Evolutionary conservation across 2,329 filamentous ascomycete species (phyloP).

Genomic region (Xylariaceae sp.): DNA sequence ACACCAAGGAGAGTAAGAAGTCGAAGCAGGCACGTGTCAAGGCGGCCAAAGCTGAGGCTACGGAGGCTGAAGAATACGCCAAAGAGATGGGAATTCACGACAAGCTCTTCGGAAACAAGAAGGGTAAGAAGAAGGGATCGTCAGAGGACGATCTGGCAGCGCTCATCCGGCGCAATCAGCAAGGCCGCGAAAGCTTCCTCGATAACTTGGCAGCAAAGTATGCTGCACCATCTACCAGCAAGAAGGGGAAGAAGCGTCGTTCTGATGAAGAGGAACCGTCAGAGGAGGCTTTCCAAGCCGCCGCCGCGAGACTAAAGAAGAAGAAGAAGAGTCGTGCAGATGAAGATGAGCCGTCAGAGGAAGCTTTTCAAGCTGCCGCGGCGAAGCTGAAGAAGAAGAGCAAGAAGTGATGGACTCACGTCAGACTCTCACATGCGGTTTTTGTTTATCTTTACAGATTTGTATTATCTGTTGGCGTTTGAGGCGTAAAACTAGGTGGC

Average conservation of each 20-base stretch:
- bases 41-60: conserved; percentile 60
- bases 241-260: conserved; percentile 48
- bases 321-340: conserved; percentile 46
- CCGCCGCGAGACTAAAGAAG: conserved; percentile 45
- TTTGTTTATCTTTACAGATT: conserved; percentile 9
- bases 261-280: conserved; percentile 59
- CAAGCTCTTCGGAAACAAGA: conserved; percentile 54
- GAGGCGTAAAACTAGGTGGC: conserved; percentile 5
- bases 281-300: conserved; percentile 56
- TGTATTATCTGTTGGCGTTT: conserved; percentile 2
- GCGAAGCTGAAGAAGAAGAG: conserved; percentile 40
- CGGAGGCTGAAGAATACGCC: conserved; percentile 69
- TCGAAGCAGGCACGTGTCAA: conserved; percentile 55
- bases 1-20: conserved; percentile 66
- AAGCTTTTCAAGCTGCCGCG: conserved; percentile 55
- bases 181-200: conserved; percentile 60
- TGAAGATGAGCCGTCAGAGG: conserved; percentile 61
- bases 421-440: conserved; percentile 8
- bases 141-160: conserved; percentile 60
- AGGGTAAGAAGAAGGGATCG: conserved; percentile 41
- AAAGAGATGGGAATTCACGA: conserved; percentile 71
- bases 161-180: conserved; percentile 67
- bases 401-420: conserved; percentile 19
- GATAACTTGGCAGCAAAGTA: conserved; percentile 76
- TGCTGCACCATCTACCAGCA: conserved; percentile 36